These are phyloP conservation scores for Pythium inflatum DNA, from an alignment of 352 stramenopile genomes.

Conservation along the genomic window DNA sequence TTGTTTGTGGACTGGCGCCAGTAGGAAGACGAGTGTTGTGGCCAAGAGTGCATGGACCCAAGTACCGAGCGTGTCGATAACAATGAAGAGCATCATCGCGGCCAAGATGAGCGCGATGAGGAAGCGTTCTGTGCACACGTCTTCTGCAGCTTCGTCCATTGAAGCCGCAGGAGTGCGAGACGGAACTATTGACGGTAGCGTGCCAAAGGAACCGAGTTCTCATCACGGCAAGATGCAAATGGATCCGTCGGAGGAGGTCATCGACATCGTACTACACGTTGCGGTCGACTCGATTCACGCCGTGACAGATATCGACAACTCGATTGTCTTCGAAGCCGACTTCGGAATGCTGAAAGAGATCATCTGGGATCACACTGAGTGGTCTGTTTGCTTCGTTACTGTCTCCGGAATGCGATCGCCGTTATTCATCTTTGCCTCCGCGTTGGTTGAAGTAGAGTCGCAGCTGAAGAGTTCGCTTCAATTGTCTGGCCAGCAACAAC, in stretches of 20 bases:
- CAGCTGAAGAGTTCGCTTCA: slow-evolving; percentile 44
- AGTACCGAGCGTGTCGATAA: neutral
- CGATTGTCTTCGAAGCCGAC: slow-evolving; percentile 46
- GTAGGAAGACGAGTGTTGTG: too few relatives aligned
- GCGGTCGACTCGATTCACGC: slow-evolving; percentile 43
- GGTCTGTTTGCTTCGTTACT: slow-evolving; percentile 52
- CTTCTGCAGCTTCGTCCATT: slow-evolving; percentile 16
- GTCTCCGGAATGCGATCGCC: slow-evolving; percentile 38
- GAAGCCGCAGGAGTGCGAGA: neutral
- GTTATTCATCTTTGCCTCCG: slow-evolving; percentile 49
- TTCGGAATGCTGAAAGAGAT: slow-evolving; percentile 60
- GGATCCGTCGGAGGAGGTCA: neutral
- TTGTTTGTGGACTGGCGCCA: too few relatives aligned
- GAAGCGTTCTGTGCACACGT: slow-evolving; percentile 29
- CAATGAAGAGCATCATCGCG: slow-evolving; percentile 35
- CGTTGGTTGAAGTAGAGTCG: slow-evolving; percentile 44
- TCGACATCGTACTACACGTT: slow-evolving; percentile 57
- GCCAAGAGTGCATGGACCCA: neutral
- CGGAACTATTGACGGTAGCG: neutral
- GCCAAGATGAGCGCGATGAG: slow-evolving; percentile 34
- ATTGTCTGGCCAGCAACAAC: slow-evolving; percentile 30
- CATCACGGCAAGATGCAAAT: slow-evolving; percentile 56
- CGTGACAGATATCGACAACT: slow-evolving; percentile 40
- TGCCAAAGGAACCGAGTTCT: slow-evolving; percentile 40
- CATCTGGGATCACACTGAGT: slow-evolving; percentile 70